Evolutionary conservation across 495 filamentous ascomycete species (phyloP).

Genomic region (Penicillium flavigenum): DNA sequence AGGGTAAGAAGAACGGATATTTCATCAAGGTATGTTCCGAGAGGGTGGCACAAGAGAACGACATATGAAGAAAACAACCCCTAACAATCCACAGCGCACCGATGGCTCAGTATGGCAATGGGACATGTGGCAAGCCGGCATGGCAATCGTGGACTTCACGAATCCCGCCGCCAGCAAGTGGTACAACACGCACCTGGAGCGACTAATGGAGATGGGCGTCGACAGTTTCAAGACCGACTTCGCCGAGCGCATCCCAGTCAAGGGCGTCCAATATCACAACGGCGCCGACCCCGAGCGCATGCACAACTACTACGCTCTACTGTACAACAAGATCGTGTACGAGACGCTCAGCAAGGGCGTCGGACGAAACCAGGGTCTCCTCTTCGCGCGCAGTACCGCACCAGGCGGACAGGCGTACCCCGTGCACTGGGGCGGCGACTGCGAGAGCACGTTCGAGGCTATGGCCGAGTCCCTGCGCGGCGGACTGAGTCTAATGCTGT

Average conservation of each 20-base stretch:
- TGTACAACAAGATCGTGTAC: conserved; percentile 71
- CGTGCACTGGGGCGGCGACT: conserved; percentile 66
- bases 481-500: conserved; percentile 63
- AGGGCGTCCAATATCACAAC: conserved; percentile 59
- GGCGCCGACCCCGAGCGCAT: conserved; percentile 58
- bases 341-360: conserved; percentile 59
- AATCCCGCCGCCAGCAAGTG: conserved; percentile 64
- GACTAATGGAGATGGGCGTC: conserved; percentile 63
- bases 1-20: conserved; percentile 65
- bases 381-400: conserved; percentile 66
- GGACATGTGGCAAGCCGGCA: conserved; percentile 73
- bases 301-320: conserved; percentile 74
- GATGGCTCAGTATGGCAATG: conserved; percentile 73
- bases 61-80: neutral
- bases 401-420: conserved; percentile 69
- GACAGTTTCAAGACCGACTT: conserved; percentile 76
- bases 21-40: conserved; percentile 52
- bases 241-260: conserved; percentile 66
- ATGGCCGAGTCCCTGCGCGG: conserved; percentile 73
- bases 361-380: conserved; percentile 57
- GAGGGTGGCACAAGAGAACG: neutral
- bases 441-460: conserved; percentile 68
- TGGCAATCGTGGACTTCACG: conserved; percentile 73
- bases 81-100: conserved; percentile 39
- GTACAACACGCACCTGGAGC: conserved; percentile 57